phyloP scores from a whole-genome alignment of 495 filamentous ascomycete genomes.

The Penicillium bialowiezense region DNA sequence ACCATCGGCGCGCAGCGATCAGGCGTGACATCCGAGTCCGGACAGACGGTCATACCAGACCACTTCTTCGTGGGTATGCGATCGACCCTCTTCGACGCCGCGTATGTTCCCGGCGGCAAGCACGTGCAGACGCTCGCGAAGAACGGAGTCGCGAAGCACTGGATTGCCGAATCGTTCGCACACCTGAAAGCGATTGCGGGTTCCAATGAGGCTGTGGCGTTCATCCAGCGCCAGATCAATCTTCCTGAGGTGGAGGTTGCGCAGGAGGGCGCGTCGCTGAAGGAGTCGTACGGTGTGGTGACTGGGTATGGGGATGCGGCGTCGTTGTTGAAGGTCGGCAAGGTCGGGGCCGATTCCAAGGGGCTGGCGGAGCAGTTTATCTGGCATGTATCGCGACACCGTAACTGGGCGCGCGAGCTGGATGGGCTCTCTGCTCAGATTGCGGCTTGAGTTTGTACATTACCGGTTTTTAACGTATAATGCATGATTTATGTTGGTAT shows the following conservation, averaged over 20 bases:
- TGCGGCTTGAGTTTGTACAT: slow-evolving; percentile 30
- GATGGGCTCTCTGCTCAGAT: slow-evolving; percentile 54
- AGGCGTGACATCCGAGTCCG: slow-evolving; percentile 53
- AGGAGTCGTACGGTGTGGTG: slow-evolving; percentile 48
- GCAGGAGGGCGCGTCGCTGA: slow-evolving; percentile 51
- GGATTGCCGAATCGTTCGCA: slow-evolving; percentile 80
- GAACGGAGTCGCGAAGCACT: slow-evolving; percentile 77
- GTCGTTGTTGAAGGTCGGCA: slow-evolving; percentile 40
- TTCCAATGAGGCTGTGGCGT: slow-evolving; percentile 63
- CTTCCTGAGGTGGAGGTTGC: slow-evolving; percentile 55
- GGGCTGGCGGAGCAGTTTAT: slow-evolving; percentile 65
- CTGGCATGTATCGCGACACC: slow-evolving; percentile 64
- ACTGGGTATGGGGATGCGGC: slow-evolving; percentile 31
- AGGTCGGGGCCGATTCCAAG: slow-evolving; percentile 45
- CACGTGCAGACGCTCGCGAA: slow-evolving; percentile 60
- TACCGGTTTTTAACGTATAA: no score
- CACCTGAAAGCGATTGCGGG: slow-evolving; percentile 78
- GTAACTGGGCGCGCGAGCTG: slow-evolving; percentile 69
- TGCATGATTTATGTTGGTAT: no score
- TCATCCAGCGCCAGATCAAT: slow-evolving; percentile 55
- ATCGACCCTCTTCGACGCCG: slow-evolving; percentile 80
- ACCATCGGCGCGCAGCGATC: slow-evolving; percentile 61
- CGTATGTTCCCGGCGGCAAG: slow-evolving; percentile 75
- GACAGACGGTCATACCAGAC: slow-evolving; percentile 61
- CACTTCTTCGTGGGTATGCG: slow-evolving; percentile 82